These are phyloP conservation scores for Talaromyces verruculosus DNA, from an alignment of 2,329 filamentous ascomycete species.

Conservation along the genomic window DNA sequence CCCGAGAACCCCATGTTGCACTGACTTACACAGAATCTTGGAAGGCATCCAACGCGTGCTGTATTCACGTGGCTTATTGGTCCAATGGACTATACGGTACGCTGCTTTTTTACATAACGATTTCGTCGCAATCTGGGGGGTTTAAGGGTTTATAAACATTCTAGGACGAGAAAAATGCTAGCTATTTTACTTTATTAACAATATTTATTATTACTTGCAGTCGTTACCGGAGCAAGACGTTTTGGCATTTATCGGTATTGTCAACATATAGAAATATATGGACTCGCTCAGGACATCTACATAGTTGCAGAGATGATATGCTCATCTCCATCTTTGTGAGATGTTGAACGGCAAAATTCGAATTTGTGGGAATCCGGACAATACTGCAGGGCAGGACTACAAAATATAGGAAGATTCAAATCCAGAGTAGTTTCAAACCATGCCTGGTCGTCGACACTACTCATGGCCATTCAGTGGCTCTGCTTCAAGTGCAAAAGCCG, in stretches of 20 bases:
- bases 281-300: not conserved
- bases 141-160: not conserved
- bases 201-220: not conserved
- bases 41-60: not conserved
- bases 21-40: not conserved
- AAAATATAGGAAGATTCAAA: not conserved
- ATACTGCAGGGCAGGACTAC: no score
- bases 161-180: not conserved
- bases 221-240: not conserved
- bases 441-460: constrained; percentile 34
- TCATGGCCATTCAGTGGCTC: constrained; percentile 40
- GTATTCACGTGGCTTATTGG: constrained; percentile 6
- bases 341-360: not conserved
- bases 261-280: not conserved
- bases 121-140: not conserved
- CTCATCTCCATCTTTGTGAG: not conserved
- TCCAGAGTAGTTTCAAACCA: not conserved
- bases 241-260: not conserved
- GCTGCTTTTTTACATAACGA: not conserved
- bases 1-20: not conserved
- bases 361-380: no score
- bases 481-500: constrained; percentile 24
- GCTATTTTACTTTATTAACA: not conserved
- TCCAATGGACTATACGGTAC: not conserved
- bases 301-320: not conserved